Evolutionary conservation across 352 stramenopile species (phyloP).

Genomic region (Globisporangium perplexum): DNA sequence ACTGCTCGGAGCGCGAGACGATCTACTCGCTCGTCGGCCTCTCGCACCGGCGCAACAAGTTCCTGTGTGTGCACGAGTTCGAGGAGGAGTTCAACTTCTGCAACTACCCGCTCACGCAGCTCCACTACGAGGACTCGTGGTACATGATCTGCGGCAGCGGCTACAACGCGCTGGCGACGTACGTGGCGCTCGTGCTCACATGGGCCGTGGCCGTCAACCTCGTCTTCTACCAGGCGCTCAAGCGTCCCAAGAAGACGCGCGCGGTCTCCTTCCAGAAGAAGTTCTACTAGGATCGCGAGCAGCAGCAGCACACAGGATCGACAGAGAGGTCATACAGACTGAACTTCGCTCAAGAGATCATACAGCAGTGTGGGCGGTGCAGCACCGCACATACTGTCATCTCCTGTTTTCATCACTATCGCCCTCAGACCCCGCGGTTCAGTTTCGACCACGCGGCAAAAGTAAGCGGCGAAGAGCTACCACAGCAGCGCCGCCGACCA

Average conservation of each 20-base stretch:
- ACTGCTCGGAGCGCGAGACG: conserved; percentile 53
- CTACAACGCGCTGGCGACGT: conserved; percentile 53
- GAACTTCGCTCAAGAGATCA: no score
- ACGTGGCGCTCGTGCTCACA: conserved; percentile 39
- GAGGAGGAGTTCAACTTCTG: conserved; percentile 84
- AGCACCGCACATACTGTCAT: no score
- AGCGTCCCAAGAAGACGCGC: conserved; percentile 54
- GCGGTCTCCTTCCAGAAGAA: conserved; percentile 55
- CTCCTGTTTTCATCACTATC: neutral
- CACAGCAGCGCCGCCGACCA: no score
- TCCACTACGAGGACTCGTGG: conserved; percentile 68
- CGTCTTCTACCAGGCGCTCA: conserved; percentile 61
- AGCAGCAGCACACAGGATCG: neutral
- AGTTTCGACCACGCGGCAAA: neutral
- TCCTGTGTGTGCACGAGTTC: conserved; percentile 71
- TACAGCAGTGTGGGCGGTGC: no score
- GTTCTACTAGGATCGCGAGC: conserved; percentile 15
- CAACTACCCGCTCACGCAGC: conserved; percentile 70
- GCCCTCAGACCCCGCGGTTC: no score
- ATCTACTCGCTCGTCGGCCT: conserved; percentile 62
- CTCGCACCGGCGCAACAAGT: conserved; percentile 48
- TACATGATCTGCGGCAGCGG: conserved; percentile 82
- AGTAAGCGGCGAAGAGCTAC: neutral
- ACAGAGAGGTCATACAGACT: no score
- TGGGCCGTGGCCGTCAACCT: conserved; percentile 11